phyloP scores from a whole-genome alignment of 2,329 filamentous ascomycete species.

The Sarocladium brachiariae region DNA sequence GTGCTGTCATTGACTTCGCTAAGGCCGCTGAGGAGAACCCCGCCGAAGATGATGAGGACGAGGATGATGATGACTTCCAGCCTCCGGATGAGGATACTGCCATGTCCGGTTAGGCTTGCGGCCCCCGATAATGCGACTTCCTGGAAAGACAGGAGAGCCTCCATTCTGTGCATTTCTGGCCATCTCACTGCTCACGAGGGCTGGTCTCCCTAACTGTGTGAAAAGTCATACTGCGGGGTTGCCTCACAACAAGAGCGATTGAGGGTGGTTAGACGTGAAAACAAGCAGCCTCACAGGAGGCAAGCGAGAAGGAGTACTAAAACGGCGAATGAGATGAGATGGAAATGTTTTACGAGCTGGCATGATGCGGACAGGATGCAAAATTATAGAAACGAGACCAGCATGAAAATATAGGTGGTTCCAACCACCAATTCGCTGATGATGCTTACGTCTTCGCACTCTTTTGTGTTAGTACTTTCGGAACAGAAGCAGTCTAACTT shows the following conservation, averaged over 20 bases:
- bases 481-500: too few relatives aligned
- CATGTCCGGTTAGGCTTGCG: slow-evolving; percentile 48
- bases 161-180: not conserved
- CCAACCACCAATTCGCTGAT: too few relatives aligned
- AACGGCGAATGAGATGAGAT: not conserved
- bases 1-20: slow-evolving; percentile 86
- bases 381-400: not conserved
- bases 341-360: not conserved
- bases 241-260: not conserved
- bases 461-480: too few relatives aligned
- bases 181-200: not conserved
- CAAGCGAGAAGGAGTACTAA: not conserved
- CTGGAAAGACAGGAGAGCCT: not conserved
- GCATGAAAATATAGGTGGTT: not conserved
- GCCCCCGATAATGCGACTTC: too few relatives aligned
- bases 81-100: slow-evolving; percentile 59
- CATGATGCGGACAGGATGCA: not conserved
- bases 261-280: not conserved
- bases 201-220: not conserved
- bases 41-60: slow-evolving; percentile 69
- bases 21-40: slow-evolving; percentile 78
- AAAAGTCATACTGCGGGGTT: slow-evolving; percentile 4
- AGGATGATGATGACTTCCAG: slow-evolving; percentile 65
- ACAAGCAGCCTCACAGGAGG: not conserved
- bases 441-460: too few relatives aligned